Evolutionary conservation across 257 asterid genomes (phyloP).

Genomic region (Pogostemon cablin): DNA sequence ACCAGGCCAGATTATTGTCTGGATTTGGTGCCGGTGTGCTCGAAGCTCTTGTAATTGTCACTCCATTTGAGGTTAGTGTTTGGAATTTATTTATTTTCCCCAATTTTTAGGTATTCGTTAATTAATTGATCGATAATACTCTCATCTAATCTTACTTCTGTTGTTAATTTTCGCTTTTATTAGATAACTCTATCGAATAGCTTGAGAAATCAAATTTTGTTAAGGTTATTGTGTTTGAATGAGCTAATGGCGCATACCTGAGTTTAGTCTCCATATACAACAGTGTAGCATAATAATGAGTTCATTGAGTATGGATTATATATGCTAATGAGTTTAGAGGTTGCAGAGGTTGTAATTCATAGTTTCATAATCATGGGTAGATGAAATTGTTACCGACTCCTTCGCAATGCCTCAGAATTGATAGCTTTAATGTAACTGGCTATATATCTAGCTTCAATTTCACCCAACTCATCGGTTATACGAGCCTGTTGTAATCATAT

Average conservation of each 20-base stretch:
- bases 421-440: not conserved
- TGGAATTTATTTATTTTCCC: not conserved
- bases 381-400: not conserved
- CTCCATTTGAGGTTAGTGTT: constrained; percentile 88
- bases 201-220: not conserved
- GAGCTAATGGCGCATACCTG: not conserved
- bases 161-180: not conserved
- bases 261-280: not conserved
- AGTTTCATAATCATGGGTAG: constrained; percentile 1
- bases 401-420: constrained; percentile 1
- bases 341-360: not conserved
- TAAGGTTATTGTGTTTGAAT: constrained; percentile 1
- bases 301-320: not conserved
- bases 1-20: constrained; percentile 70
- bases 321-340: not conserved
- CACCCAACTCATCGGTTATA: not conserved
- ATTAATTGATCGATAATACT: not conserved
- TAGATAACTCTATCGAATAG: constrained; percentile 1
- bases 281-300: constrained; percentile 5
- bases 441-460: not conserved
- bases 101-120: not conserved
- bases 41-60: constrained; percentile 91
- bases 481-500: not conserved
- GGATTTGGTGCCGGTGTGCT: constrained; percentile 99
- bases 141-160: not conserved